phyloP scores from a whole-genome alignment of 495 filamentous ascomycete species.

The Daldinia grandis region DNA sequence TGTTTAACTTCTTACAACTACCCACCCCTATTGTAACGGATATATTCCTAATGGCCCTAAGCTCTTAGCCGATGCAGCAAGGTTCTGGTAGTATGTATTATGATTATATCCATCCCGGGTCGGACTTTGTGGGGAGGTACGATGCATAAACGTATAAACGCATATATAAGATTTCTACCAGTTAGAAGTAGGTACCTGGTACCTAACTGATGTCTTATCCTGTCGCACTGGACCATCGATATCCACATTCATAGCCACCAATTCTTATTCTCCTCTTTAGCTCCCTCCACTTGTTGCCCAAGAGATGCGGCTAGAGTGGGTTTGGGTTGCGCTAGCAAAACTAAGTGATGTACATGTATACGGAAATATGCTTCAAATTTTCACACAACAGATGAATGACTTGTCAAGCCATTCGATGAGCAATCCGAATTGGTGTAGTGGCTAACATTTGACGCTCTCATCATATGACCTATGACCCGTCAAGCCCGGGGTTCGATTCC shows the following conservation, averaged over 20 bases:
- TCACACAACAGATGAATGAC: not conserved
- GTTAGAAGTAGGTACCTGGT: too few species aligned
- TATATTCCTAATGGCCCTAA: too few species aligned
- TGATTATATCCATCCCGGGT: too few species aligned
- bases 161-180: too few species aligned
- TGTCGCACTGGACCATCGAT: too few species aligned
- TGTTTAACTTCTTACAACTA: not conserved
- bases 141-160: too few species aligned
- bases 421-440: conserved; percentile 48
- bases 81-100: too few species aligned
- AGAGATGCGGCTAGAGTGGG: not conserved
- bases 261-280: not conserved
- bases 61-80: too few species aligned
- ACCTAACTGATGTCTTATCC: too few species aligned
- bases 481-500: conserved; percentile 50
- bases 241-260: not conserved
- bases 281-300: not conserved
- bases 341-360: not conserved
- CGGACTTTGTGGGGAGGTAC: too few species aligned
- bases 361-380: not conserved
- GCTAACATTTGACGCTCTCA: conserved; percentile 48
- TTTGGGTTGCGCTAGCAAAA: conserved; percentile 2
- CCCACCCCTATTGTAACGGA: not conserved
- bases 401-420: not conserved
- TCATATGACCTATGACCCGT: conserved; percentile 14